Evolutionary conservation across 768 basidiomycete species (phyloP), one percentile per base, ranked within the genome.

Genomic region (Pleurotus sapidus): DNA sequence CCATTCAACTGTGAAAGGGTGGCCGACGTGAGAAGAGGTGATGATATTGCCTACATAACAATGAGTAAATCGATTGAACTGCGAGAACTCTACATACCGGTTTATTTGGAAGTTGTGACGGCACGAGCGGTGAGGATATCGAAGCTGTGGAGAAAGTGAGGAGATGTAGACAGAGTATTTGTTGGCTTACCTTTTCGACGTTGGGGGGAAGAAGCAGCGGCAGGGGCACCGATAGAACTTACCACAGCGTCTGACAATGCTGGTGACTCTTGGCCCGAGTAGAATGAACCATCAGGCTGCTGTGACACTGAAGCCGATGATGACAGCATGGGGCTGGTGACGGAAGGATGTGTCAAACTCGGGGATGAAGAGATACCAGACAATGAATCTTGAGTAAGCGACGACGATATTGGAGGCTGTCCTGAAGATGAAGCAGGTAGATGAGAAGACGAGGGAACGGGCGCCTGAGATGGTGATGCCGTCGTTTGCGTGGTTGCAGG

Each of bases 301-400:
- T 87, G 86, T 50, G 82, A 84, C 30, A 76, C 81, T 38, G 82
- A 83, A 12, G 89, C 88, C 23, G 82, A 87, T 5, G 88, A 91
- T 15, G 91, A 92, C 53, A 92, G 64, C 76, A 91, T 86, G 0
- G 91, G 91, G 61, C 91, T 93, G 57, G 89, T 88, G 49, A 88
- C 77, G 4, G 91, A 92, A 39, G 84, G 87, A 70, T 93, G 90
- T n/a, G 91, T 93, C 55, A 93, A 73, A 67, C 91, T 93, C 25
- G 91, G 91, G 7, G 91, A 92, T 0, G 89, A 84, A 11, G 84
- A 72, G 30, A 74, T 67, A 30, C 76, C 74, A 30, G 80, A 74
- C 47, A 74, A 69, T 12, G 79, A 77, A 55, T 77, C 77, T 43
- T 74, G 66, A 38, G 73, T 60, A 46, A 70, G 56, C 39, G 75